These are phyloP conservation scores for Lupinus albus DNA, from an alignment of 306 rosid genomes.

Conservation along the genomic window DNA sequence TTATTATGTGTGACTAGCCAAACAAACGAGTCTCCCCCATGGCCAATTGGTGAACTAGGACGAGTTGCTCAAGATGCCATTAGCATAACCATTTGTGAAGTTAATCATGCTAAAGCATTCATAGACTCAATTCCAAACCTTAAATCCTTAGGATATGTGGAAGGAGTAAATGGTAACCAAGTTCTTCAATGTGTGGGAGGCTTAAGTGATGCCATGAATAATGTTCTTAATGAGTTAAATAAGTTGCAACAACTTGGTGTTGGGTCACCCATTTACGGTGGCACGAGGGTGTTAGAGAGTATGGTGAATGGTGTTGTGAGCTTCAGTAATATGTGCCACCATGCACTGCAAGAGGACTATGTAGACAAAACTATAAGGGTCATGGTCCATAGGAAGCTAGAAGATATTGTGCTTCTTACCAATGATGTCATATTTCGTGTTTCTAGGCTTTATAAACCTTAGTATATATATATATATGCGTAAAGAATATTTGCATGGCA, in stretches of 20 bases:
- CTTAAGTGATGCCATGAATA: slow-evolving; percentile 7
- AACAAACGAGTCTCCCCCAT: not conserved
- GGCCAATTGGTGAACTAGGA: not conserved
- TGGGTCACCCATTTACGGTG: not conserved
- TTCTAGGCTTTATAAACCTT: not conserved
- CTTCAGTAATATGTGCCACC: slow-evolving; percentile 11
- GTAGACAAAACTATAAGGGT: slow-evolving; percentile 33
- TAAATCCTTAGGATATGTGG: not conserved
- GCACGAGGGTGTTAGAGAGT: not conserved
- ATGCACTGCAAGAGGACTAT: slow-evolving; percentile 24
- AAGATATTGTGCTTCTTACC: slow-evolving; percentile 38
- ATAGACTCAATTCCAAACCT: slow-evolving; percentile 17
- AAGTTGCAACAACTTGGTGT: slow-evolving; percentile 12
- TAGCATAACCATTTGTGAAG: slow-evolving; percentile 13
- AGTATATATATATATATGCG: not conserved
- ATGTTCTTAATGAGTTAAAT: not conserved
- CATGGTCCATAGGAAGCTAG: slow-evolving; percentile 35
- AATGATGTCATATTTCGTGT: slow-evolving; percentile 31
- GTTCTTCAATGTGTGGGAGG: slow-evolving; percentile 37
- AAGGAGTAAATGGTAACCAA: not conserved
- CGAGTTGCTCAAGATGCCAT: slow-evolving; percentile 36
- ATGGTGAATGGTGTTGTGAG: slow-evolving; percentile 7
- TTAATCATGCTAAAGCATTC: slow-evolving; percentile 11
- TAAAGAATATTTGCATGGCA: not conserved
- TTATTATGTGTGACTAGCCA: slow-evolving; percentile 22